A percentile compares a stretch with the other conserved stretches of the same genome.
These are phyloP conservation scores for Pseudogymnoascus sp. DNA, from an alignment of 2,329 filamentous ascomycete species.

Conservation along the genomic window DNA sequence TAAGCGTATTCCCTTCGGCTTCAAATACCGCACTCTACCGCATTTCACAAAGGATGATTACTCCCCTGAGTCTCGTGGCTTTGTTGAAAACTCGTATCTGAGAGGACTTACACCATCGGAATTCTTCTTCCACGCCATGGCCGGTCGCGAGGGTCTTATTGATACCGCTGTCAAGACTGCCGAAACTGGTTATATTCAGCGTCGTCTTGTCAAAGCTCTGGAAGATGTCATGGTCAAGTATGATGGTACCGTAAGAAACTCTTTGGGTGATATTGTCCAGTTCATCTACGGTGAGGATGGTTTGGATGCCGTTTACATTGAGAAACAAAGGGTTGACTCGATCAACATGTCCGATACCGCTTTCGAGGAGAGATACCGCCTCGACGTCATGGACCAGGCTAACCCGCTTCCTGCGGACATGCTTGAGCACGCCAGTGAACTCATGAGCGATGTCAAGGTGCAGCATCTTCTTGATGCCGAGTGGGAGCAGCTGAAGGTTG, in stretches of 20 bases:
- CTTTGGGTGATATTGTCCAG: slow-evolving; percentile 89
- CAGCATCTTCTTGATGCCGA: slow-evolving; percentile 84
- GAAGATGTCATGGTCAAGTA: slow-evolving; percentile 98
- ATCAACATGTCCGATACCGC: slow-evolving; percentile 69
- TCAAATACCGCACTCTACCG: slow-evolving; percentile 93
- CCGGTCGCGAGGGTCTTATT: slow-evolving; percentile 98
- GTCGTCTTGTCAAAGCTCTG: slow-evolving; percentile 93
- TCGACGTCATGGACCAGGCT: slow-evolving; percentile 72
- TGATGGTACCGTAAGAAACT: slow-evolving; percentile 94
- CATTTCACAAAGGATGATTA: slow-evolving; percentile 99
- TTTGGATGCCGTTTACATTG: slow-evolving; percentile 85
- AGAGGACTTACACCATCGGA: slow-evolving; percentile 90
- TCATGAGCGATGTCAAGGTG: slow-evolving; percentile 77
- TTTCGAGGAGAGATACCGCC: slow-evolving; percentile 72
- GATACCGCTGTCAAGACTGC: slow-evolving; percentile 99
- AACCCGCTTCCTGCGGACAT: slow-evolving; percentile 55
- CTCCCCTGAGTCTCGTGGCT: slow-evolving; percentile 90
- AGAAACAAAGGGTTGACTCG: slow-evolving; percentile 83
- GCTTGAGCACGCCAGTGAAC: slow-evolving; percentile 78
- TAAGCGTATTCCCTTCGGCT: slow-evolving; percentile 97
- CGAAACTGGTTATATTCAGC: slow-evolving; percentile 98
- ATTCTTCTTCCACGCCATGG: slow-evolving; percentile 99
- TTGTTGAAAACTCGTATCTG: slow-evolving; percentile 97
- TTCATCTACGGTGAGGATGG: slow-evolving; percentile 98
- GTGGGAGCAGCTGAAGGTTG: slow-evolving; percentile 67